A percentile compares a stretch with the other conserved stretches of the same genome.
These are phyloP conservation scores for Kalmusia sp. DNA, from an alignment of 2,329 filamentous ascomycete genomes.

Conservation along the genomic window DNA sequence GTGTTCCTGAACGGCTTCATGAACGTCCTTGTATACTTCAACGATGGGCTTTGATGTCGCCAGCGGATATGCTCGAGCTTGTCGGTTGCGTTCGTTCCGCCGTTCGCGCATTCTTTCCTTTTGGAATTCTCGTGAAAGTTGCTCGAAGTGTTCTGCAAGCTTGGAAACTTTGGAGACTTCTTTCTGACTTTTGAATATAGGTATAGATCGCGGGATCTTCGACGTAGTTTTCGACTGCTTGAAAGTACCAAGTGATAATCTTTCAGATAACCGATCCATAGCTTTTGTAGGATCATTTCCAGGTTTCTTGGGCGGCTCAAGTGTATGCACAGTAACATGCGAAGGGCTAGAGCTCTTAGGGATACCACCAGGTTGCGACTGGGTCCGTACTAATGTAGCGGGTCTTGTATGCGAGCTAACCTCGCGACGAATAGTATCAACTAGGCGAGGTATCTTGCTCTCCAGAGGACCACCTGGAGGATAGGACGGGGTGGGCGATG, in stretches of 20 bases:
- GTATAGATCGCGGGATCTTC: constrained; percentile 82
- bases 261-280: constrained; percentile 76
- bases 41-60: constrained; percentile 95
- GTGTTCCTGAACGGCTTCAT: constrained; percentile 87
- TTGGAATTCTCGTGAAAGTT: constrained; percentile 94
- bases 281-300: constrained; percentile 47
- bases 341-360: constrained; percentile 27
- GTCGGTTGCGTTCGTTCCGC: constrained; percentile 77
- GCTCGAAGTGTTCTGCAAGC: constrained; percentile 95
- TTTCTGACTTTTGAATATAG: constrained; percentile 60
- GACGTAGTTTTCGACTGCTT: constrained; percentile 70
- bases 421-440: constrained; percentile 44
- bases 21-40: constrained; percentile 92
- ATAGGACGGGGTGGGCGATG: constrained; percentile 30
- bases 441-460: constrained; percentile 48
- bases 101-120: constrained; percentile 89
- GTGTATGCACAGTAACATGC: constrained; percentile 22
- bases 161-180: constrained; percentile 83
- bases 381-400: constrained; percentile 36
- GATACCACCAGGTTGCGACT: constrained; percentile 45
- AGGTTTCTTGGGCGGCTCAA: constrained; percentile 31
- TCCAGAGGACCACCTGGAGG: constrained; percentile 28
- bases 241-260: constrained; percentile 69
- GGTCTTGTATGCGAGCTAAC: constrained; percentile 27
- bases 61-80: constrained; percentile 83